Evolutionary conservation across 2,329 filamentous ascomycete species (phyloP), one percentile per base, ranked within the genome.

Genomic region (Ceratocystis albifundus): DNA sequence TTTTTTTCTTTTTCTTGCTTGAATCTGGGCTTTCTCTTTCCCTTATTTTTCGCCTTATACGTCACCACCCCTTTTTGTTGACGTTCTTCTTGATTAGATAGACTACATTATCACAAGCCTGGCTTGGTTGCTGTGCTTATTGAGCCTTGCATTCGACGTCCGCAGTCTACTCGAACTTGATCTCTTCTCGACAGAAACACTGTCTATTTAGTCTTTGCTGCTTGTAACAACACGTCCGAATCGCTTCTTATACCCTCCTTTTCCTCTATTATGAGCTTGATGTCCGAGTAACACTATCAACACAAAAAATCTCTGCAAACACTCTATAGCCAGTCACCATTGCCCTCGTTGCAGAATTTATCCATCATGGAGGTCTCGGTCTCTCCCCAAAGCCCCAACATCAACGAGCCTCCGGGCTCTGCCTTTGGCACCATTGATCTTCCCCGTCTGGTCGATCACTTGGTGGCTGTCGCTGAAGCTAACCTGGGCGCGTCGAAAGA

Each of bases 401-500:
- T 78, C 67, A 82, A 82, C 73, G 81, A 80, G 71, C 75, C 79
- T 63, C 69, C 74, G 53, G 70, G 73, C 65, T 71, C 80, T 66
- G 71, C 80, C 61, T 82, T 84, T 70, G 77, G 79, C 67, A 77
- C 80, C 69, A 77, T 89, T 73, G 88, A 91, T 72, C 84, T 88
- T n/a, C 79, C 78, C 70, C 78, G 83, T 70, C 80, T 92, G 64
- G 80, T 92, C 70, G 85, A 91, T 68, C 86, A 93, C 75, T 79
- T 93, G 69, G 81, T 82, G 48, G 81, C 84, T 68, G 83, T 92
- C 67, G 83, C 90, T 70, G 82, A 86, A 74, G 83, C 89, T 67
- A 88, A 88, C 70, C 82, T 93, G 61, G 89, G 89, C 70, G 88
- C 89, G 71, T 84, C 84, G 67, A 85, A 85, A 73, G 80, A 84